These are phyloP conservation scores for Leucocoprinus leucothites DNA, from an alignment of 768 basidiomycete species.

Conservation along the genomic window DNA sequence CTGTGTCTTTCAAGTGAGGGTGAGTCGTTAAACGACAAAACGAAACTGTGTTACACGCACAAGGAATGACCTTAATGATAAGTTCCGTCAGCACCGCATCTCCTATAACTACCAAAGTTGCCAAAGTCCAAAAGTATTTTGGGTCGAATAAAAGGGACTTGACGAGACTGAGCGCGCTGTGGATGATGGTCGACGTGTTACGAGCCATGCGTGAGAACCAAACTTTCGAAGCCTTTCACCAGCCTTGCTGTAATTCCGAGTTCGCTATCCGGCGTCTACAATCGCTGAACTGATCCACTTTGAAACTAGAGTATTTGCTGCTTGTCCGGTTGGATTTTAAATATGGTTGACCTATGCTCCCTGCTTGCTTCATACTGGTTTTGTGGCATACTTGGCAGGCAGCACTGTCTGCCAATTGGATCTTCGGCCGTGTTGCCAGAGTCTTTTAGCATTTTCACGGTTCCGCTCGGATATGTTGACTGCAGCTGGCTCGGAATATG, in stretches of 20 bases:
- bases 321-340: too few species aligned
- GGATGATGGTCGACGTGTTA: conserved; percentile 14
- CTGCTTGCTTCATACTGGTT: too few species aligned
- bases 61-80: conserved; percentile 79
- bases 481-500: too few species aligned
- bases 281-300: too few species aligned
- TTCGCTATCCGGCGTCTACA: too few species aligned
- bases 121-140: conserved; percentile 65
- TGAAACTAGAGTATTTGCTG: too few species aligned
- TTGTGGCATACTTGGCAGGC: too few species aligned
- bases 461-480: too few species aligned
- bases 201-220: conserved; percentile 13
- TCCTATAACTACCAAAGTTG: conserved; percentile 60
- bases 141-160: conserved; percentile 46
- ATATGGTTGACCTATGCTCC: too few species aligned
- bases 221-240: background rate
- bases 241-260: background rate
- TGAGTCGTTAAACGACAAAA: conserved; percentile 16
- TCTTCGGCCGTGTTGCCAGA: too few species aligned
- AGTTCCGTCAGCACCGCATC: conserved; percentile 78
- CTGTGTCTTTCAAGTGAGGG: conserved; percentile 66
- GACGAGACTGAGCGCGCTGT: conserved; percentile 20
- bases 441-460: too few species aligned
- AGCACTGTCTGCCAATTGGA: too few species aligned
- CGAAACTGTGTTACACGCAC: conserved; percentile 47